phyloP scores from a whole-genome alignment of 2,329 filamentous ascomycete species.

The Xylariaceae sp. region DNA sequence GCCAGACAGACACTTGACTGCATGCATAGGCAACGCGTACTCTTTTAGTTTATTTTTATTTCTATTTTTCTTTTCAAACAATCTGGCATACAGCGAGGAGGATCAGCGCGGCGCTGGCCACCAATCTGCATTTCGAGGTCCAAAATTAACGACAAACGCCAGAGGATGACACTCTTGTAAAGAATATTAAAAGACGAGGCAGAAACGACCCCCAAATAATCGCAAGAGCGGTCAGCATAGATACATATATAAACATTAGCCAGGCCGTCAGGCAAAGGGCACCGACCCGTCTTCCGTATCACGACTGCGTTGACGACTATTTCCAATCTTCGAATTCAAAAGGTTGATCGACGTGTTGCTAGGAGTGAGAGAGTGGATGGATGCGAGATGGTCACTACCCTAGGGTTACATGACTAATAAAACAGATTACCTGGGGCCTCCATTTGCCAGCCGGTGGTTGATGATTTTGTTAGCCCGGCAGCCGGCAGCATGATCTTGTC shows the following conservation, averaged over 20 bases:
- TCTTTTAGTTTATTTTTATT: too few species aligned
- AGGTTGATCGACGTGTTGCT: constrained; percentile 5
- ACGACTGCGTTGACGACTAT: constrained; percentile 2
- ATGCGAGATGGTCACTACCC: background rate
- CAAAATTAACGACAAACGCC: constrained; percentile 17
- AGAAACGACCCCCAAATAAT: constrained; percentile 18
- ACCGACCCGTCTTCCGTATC: background rate
- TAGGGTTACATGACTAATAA: too few species aligned
- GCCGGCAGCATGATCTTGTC: constrained; percentile 13
- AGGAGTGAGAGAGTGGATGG: constrained; percentile 2
- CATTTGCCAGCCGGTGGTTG: too few species aligned
- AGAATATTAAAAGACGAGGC: constrained; percentile 24
- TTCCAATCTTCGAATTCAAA: constrained; percentile 5
- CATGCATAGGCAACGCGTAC: constrained; percentile 17
- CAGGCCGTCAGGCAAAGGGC: too few species aligned
- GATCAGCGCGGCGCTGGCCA: constrained; percentile 2
- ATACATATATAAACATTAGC: constrained; percentile 1
- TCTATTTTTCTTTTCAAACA: background rate
- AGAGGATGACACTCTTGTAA: constrained; percentile 19
- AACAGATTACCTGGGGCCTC: background rate
- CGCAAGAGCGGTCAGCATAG: constrained; percentile 5
- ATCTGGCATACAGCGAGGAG: constrained; percentile 9
- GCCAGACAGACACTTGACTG: constrained; percentile 7
- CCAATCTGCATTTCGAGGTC: constrained; percentile 16
- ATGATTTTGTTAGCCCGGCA: background rate